Conservation (phyloP, 192 early-diverging fungal species). For the Coemansia sp. region DNA sequence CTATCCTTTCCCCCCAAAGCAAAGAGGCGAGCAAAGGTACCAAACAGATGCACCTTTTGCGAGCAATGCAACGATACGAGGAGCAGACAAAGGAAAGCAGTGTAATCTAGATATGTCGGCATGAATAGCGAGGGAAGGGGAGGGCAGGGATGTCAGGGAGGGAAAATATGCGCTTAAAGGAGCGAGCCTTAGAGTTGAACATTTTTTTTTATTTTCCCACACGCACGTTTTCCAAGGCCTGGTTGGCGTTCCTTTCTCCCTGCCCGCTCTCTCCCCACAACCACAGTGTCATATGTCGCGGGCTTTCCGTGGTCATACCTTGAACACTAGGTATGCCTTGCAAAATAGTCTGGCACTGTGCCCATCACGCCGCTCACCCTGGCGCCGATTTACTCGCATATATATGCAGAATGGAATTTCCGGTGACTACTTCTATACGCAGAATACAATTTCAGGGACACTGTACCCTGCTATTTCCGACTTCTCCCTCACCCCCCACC, state of each 20-base stretch:
- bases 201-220: slow-evolving; percentile 6
- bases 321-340: slow-evolving; percentile 6
- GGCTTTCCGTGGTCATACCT: slow-evolving; percentile 1
- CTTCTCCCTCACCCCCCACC: neutral
- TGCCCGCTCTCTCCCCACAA: neutral
- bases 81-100: neutral
- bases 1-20: neutral
- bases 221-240: neutral
- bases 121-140: neutral
- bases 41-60: neutral
- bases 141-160: neutral
- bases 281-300: slow-evolving; percentile 1
- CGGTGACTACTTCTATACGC: neutral
- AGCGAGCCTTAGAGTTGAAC: neutral
- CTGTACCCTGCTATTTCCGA: neutral
- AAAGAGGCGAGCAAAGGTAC: neutral
- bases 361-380: slow-evolving; percentile 1
- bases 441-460: neutral
- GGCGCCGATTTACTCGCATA: slow-evolving; percentile 4
- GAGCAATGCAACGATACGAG: neutral
- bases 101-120: neutral
- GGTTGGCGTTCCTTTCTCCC: slow-evolving; percentile 1
- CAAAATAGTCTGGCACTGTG: neutral
- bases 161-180: neutral
- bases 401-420: slow-evolving; percentile 9